A percentile compares a stretch with the other conserved stretches of the same genome.
These are phyloP conservation scores for Fusarium guadeloupense DNA, from an alignment of 2,329 filamentous ascomycete genomes.

Conservation along the genomic window DNA sequence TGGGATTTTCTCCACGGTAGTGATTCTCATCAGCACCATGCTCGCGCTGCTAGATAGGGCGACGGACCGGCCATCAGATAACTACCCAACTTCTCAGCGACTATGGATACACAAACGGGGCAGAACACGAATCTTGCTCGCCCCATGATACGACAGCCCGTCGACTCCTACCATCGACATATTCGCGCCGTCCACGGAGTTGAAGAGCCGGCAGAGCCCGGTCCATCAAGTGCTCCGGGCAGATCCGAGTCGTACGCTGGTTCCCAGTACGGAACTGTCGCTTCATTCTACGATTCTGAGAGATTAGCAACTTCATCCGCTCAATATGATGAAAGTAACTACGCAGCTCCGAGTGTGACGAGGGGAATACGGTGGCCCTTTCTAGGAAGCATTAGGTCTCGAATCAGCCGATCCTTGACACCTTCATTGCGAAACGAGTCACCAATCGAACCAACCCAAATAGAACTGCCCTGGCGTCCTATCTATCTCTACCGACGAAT, in stretches of 20 bases:
- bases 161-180: constrained; percentile 43
- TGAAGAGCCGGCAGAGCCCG: constrained; percentile 9
- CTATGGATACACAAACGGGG: constrained; percentile 36
- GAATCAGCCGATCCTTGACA: constrained; percentile 25
- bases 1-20: constrained; percentile 8
- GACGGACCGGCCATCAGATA: constrained; percentile 20
- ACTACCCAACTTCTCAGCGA: constrained; percentile 7
- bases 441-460: constrained; percentile 38
- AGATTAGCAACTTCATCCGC: constrained; percentile 36
- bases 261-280: constrained; percentile 26
- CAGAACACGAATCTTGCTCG: constrained; percentile 30
- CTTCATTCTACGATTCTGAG: constrained; percentile 43
- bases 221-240: constrained; percentile 8
- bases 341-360: constrained; percentile 8
- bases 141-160: constrained; percentile 34
- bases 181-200: constrained; percentile 41
- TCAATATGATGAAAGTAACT: constrained; percentile 20
- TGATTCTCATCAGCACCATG: constrained; percentile 26
- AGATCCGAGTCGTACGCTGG: constrained; percentile 19
- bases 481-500: constrained; percentile 48
- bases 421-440: constrained; percentile 17
- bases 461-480: constrained; percentile 49
- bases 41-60: constrained; percentile 9
- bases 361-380: constrained; percentile 40
- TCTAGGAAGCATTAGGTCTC: constrained; percentile 40